Evolutionary conservation across 805 yeast species (phyloP).

Genomic region (Starmerella bombi): DNA sequence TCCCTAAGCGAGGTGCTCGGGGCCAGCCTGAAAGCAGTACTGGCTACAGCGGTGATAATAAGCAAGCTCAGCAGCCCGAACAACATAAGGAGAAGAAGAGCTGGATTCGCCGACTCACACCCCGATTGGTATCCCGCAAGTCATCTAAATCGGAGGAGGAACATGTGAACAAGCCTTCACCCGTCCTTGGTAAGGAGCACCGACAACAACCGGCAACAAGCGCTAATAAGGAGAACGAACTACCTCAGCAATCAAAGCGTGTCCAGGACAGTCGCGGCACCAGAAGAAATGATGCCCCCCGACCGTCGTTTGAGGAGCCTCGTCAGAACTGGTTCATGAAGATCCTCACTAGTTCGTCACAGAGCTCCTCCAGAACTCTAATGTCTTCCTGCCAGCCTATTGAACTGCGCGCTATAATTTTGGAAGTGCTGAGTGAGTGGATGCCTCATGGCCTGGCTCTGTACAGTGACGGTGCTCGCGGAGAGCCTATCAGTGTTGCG

Average conservation of each 20-base stretch:
- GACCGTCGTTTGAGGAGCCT: constrained; percentile 18
- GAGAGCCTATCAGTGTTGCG: constrained; percentile 24
- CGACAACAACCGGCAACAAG: background rate
- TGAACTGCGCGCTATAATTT: constrained; percentile 24
- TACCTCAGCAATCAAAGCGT: background rate
- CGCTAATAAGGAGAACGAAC: constrained; percentile 11
- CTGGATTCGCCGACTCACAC: constrained; percentile 19
- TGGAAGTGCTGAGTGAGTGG: constrained; percentile 28
- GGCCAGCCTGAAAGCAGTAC: background rate
- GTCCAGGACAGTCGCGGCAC: background rate
- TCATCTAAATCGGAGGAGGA: background rate
- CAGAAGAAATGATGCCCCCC: background rate
- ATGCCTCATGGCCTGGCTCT: constrained; percentile 28
- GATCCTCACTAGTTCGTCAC: constrained; percentile 18
- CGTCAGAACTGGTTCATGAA: constrained; percentile 30
- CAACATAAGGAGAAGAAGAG: constrained; percentile 5
- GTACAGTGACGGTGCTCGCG: constrained; percentile 21
- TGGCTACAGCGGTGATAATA: no score
- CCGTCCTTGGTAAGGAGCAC: background rate
- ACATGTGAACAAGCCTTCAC: background rate
- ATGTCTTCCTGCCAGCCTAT: constrained; percentile 22
- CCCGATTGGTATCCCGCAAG: constrained; percentile 10
- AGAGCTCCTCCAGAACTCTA: constrained; percentile 19
- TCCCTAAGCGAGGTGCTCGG: constrained; percentile 2
- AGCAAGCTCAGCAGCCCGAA: background rate